Evolutionary conservation across 768 basidiomycete genomes (phyloP).

Genomic region (Leucocoprinus leucothites): DNA sequence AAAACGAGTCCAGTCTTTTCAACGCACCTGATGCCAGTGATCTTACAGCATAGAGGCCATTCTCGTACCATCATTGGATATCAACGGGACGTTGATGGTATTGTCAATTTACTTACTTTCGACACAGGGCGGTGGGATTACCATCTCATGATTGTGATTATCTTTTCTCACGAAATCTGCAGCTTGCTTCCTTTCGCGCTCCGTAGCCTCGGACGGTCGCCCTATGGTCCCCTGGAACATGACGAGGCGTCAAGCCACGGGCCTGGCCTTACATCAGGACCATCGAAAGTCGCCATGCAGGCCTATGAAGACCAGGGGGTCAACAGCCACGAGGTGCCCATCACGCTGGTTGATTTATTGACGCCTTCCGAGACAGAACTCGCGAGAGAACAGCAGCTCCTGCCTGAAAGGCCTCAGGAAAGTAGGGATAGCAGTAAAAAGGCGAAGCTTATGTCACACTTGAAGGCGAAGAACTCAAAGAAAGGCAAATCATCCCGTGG

Average conservation of each 20-base stretch:
- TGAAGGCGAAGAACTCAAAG: background rate
- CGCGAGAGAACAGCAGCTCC: background rate
- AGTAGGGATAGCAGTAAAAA: background rate
- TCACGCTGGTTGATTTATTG: constrained; percentile 3
- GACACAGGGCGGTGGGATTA: constrained; percentile 66
- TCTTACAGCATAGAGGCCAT: constrained; percentile 82
- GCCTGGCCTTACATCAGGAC: background rate
- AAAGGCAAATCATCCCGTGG: background rate
- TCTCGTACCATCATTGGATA: constrained; percentile 88
- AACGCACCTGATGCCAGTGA: constrained; percentile 73
- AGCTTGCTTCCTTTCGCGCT: constrained; percentile 7
- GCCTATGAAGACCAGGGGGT: background rate
- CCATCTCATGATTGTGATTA: background rate
- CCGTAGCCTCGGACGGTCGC: constrained; percentile 5
- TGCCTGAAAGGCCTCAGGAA: background rate
- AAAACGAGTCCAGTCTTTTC: constrained; percentile 45
- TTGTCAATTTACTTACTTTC: constrained; percentile 66
- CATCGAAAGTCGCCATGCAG: background rate
- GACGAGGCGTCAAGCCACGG: background rate
- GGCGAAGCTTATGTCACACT: background rate
- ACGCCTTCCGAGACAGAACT: constrained; percentile 7
- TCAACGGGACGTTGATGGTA: constrained; percentile 58
- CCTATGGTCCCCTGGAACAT: background rate
- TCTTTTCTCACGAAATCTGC: background rate
- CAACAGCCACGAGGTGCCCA: background rate